Percentiles rank a stretch among this genome's conserved stretches.
Evolutionary conservation across 78 protist species (phyloP).

Genomic region (Andalucia godoyi): DNA sequence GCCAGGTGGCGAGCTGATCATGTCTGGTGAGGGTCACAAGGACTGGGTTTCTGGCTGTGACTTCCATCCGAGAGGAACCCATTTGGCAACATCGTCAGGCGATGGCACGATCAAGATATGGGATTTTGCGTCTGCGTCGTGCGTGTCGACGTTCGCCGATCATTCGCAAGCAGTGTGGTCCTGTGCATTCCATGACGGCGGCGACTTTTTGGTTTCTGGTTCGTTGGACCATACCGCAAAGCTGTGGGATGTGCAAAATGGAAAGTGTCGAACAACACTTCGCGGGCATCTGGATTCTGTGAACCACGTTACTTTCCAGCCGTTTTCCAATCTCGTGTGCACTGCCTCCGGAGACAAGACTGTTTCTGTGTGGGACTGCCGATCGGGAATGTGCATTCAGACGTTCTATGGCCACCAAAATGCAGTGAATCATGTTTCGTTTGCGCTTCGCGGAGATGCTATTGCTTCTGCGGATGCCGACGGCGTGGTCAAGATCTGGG

Average conservation of each 20-base stretch:
- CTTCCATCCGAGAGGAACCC: slow-evolving; percentile 37
- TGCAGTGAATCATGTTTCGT: slow-evolving; percentile 29
- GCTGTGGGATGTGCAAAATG: slow-evolving; percentile 38
- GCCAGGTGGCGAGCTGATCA: slow-evolving; percentile 44
- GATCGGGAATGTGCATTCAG: slow-evolving; percentile 38
- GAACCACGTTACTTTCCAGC: slow-evolving; percentile 50
- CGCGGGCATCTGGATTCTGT: slow-evolving; percentile 81
- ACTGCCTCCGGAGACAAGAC: slow-evolving; percentile 79
- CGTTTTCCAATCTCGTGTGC: slow-evolving; percentile 46
- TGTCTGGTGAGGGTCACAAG: slow-evolving; percentile 63
- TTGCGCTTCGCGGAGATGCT: slow-evolving; percentile 24
- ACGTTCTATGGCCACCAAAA: slow-evolving; percentile 73
- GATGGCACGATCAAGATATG: slow-evolving; percentile 68
- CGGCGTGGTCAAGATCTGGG: slow-evolving; percentile 52
- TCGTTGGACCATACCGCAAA: slow-evolving; percentile 68
- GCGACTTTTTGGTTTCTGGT: slow-evolving; percentile 43
- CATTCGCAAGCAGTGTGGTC: slow-evolving; percentile 74
- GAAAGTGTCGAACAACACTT: slow-evolving; percentile 28
- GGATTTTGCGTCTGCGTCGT: slow-evolving; percentile 39
- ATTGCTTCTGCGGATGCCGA: slow-evolving; percentile 68
- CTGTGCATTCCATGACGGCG: slow-evolving; percentile 55
- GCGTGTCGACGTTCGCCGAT: slow-evolving; percentile 35
- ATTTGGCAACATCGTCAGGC: slow-evolving; percentile 55
- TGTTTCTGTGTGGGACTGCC: slow-evolving; percentile 74
- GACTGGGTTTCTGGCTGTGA: slow-evolving; percentile 50